phyloP scores from a whole-genome alignment of 192 early-diverging fungal genomes.

The Coemansia sp. region DNA sequence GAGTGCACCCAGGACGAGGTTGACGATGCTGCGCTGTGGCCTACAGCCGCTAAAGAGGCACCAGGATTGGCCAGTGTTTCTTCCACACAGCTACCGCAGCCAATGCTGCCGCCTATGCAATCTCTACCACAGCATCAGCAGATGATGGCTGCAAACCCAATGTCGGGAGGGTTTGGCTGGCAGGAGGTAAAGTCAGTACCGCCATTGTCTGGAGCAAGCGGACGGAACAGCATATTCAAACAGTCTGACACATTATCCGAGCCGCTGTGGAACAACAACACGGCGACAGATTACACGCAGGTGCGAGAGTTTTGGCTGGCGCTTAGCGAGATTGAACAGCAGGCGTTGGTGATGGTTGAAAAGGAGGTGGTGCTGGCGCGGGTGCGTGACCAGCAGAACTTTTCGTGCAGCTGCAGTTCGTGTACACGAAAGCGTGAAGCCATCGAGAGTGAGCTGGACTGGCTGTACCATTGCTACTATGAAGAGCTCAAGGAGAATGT shows the following conservation, averaged over 20 bases:
- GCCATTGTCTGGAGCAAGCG: background rate
- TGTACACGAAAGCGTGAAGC: constrained; percentile 51
- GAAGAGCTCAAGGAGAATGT: constrained; percentile 38
- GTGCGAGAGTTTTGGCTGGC: constrained; percentile 45
- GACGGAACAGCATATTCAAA: background rate
- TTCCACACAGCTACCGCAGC: background rate
- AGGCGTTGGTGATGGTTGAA: constrained; percentile 32
- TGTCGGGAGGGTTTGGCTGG: background rate
- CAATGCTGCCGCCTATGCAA: background rate
- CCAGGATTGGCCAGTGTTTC: no score
- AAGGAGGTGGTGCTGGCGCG: constrained; percentile 40
- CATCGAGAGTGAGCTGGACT: constrained; percentile 47
- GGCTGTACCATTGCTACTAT: constrained; percentile 46
- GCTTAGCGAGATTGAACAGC: constrained; percentile 31
- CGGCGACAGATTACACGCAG: constrained; percentile 27
- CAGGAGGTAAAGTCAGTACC: background rate
- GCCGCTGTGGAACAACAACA: constrained; percentile 30
- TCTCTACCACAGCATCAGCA: background rate
- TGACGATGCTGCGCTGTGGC: background rate
- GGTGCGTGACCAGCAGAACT: constrained; percentile 50
- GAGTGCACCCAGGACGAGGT: constrained; percentile 1
- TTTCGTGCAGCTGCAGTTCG: constrained; percentile 48
- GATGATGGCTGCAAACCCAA: background rate
- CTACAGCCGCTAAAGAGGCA: background rate
- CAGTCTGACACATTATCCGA: background rate